Percentiles rank a stretch among this genome's conserved stretches.
Evolutionary conservation across 108 stramenopile genomes (phyloP).

Genomic region (Cylindrotheca closterium): DNA sequence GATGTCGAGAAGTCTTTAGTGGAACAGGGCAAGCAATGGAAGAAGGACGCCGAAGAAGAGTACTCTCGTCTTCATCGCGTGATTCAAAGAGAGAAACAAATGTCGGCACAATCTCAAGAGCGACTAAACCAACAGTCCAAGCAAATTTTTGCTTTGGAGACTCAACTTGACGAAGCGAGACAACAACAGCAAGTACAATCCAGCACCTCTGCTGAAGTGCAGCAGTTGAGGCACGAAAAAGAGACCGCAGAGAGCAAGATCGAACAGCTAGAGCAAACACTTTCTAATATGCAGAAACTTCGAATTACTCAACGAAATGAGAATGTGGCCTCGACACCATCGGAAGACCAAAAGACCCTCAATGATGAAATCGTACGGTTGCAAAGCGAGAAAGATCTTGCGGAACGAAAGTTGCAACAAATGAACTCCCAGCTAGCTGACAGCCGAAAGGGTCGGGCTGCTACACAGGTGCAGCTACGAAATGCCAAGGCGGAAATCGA

Average conservation of each 20-base stretch:
- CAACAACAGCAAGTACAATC: conserved; percentile 2
- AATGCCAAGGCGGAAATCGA: conserved; percentile 6
- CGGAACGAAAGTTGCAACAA: conserved; percentile 12
- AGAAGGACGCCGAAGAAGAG: conserved; percentile 25
- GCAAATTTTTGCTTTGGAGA: conserved; percentile 9
- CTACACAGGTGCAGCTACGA: not conserved
- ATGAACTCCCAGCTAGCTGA: not conserved
- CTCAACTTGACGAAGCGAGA: not conserved
- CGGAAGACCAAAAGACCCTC: not conserved
- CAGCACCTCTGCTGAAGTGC: not conserved
- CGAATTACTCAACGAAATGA: conserved; percentile 11
- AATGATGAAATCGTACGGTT: conserved; percentile 2
- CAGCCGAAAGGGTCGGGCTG: not conserved
- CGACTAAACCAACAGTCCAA: conserved; percentile 9
- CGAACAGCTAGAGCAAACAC: conserved; percentile 7
- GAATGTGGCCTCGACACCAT: not conserved
- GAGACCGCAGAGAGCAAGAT: conserved; percentile 4
- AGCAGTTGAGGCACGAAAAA: not conserved
- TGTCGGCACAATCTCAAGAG: conserved; percentile 13
- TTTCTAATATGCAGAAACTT: conserved; percentile 8
- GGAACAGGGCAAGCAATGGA: conserved; percentile 36
- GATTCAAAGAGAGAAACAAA: conserved; percentile 26
- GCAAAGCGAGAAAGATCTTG: conserved; percentile 2
- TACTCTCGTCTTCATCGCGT: conserved; percentile 13
- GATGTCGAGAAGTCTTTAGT: conserved; percentile 19